Base-by-base conservation (phyloP, 2,329 filamentous ascomycete species). In the Aaosphaeria pasadenensis region DNA sequence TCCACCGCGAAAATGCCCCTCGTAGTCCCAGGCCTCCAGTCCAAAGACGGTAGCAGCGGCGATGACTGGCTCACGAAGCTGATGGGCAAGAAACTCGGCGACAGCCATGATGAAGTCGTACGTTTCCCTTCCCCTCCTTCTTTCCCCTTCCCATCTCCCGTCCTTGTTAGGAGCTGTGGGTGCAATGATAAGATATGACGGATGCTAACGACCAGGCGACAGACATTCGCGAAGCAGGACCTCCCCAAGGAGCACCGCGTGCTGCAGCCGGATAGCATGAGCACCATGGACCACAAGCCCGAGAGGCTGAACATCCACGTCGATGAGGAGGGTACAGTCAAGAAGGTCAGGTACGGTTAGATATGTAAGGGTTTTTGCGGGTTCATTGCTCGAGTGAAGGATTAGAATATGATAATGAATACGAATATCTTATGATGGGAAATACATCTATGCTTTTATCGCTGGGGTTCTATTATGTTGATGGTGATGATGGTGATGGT, bases 11-110 rank as follows among this genome's bases (percentile, higher is more conserved):
- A 58, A 24, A 79, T 79, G 76, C 76, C 76, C 67, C 75, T 79
- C 64, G 74, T 79, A 50, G 71, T 78, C 11, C 76, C 76, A 39
- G 74, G 74, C 46, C 55, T 77, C 36, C 68, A 69, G 61, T 70
- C 66, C 60, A 71, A 65, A 35, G 58, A 59, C 24, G 63, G 63
- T 45, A 56, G 55, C 49, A 62, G 67, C 46, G 51, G 24, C 11
- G 57, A 68, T 7, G 66, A 76, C 47, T 79, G 76, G 76, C 64
- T 66, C 61, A 70, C 65, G 56, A 72, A 77, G 68, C 67, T 79
- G 24, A 70, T 74, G 59, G 76, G 76, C 55, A 79, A 79, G 74
- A 77, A 77, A 62, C 60, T 79, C 35, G 76, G 76, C 9, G 76
- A 79, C 11, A 47, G 50, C 30, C 70, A 69, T 38, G 68, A 77